Base-by-base conservation (phyloP, 345 rosid genomes). In the Arabis alpina region DNA sequence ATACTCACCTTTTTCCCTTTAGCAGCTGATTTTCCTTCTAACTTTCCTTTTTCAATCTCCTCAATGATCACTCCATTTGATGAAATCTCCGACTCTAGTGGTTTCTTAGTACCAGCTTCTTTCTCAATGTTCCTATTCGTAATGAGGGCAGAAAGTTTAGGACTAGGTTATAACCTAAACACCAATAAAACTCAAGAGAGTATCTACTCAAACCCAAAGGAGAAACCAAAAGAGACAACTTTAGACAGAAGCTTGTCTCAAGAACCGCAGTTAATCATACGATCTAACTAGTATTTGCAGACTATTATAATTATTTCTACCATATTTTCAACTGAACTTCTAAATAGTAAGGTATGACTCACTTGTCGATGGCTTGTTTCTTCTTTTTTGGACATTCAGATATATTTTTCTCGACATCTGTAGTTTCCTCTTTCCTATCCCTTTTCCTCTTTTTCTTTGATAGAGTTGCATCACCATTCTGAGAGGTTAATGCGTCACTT, bases 1-100 rank as follows among this genome's bases (percentile, higher is more conserved):
- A 23, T 23, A 61, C 66, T 37, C 62, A 78, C 89, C 82, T 82
- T 86, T 74, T 78, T 86, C 43, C 91, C 89, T 27, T 73, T 48
- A 8, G 60, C 74, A 76, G 85, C 88, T 32, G 79, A 39, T 71
- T 81, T 79, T 12, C 83, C 80, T 74, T 80, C 80, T 5, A 64
- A 75, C 42, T 73, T 62, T 54, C 84, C 90, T n/a, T 44, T 67
- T 66, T 74, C 73, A 42, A 85, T 54, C 55, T 82, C 81, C 70
- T 87, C 80, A 55, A 83, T 69, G 37, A 61, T 73, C 41, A 86
- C 70, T 68, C 76, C 83, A 74, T 64, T 73, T 30, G 83, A 72
- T 59, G 74, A 66, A 30, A 56, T 65, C 54, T 60, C 74, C 10
- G 53, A 34, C 15, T 54, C 49, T 23, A 10, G 76, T 42, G 63